A percentile compares a stretch with the other conserved stretches of the same genome.
Evolutionary conservation across 192 early-diverging fungal species (phyloP).

Genomic region (Gigaspora rosea): DNA sequence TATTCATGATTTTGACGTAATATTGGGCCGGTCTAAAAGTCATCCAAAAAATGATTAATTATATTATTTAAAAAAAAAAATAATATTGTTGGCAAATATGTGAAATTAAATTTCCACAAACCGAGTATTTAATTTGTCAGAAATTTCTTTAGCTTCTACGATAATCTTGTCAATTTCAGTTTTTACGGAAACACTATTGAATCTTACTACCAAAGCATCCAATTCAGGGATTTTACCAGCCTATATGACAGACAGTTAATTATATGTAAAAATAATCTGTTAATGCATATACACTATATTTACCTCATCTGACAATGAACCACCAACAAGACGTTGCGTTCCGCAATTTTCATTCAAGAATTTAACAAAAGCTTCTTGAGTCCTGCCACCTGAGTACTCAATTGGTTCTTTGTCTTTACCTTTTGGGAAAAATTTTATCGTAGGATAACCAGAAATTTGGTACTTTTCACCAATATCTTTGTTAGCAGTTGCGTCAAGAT

Average conservation of each 20-base stretch:
- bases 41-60: conserved; percentile 24
- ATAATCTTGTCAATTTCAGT: conserved; percentile 52
- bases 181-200: conserved; percentile 53
- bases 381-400: conserved; percentile 74
- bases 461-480: conserved; percentile 63
- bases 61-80: background rate
- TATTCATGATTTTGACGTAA: conserved; percentile 93
- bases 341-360: conserved; percentile 87
- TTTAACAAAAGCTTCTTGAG: conserved; percentile 69
- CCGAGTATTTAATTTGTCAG: conserved; percentile 41
- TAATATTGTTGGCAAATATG: background rate
- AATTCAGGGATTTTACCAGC: conserved; percentile 66
- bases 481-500: conserved; percentile 80
- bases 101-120: conserved; percentile 1
- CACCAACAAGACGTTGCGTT: conserved; percentile 73
- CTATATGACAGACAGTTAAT: conserved; percentile 28
- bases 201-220: conserved; percentile 61
- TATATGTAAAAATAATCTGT: conserved; percentile 39
- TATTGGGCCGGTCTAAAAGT: conserved; percentile 61
- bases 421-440: conserved; percentile 82
- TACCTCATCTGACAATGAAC: conserved; percentile 63
- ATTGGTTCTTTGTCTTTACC: conserved; percentile 58
- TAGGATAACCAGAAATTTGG: conserved; percentile 84
- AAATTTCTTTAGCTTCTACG: conserved; percentile 43
- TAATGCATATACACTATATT: conserved; percentile 14